phyloP scores from a whole-genome alignment of 257 asterid genomes.

The Lithospermum erythrorhizon region DNA sequence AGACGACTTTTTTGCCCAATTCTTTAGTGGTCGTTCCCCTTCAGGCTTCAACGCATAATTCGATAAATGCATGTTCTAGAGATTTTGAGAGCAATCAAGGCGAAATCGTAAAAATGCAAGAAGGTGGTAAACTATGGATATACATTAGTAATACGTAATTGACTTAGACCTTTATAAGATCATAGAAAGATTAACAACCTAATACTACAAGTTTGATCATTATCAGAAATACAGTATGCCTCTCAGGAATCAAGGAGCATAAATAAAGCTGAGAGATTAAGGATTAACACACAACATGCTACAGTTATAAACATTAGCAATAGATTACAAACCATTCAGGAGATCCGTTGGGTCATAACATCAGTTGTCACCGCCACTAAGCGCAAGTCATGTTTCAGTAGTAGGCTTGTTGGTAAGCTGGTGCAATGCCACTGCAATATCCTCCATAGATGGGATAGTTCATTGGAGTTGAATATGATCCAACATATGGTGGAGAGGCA shows the following conservation, averaged over 20 bases:
- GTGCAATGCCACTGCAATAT: conserved; percentile 62
- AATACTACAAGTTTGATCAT: conserved; percentile 58
- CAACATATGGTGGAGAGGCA: conserved; percentile 38
- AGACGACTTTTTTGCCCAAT: no score
- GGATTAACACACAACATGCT: conserved; percentile 87
- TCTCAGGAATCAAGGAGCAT: conserved; percentile 22
- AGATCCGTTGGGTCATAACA: conserved; percentile 53
- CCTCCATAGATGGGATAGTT: conserved; percentile 70
- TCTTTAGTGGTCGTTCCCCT: background rate
- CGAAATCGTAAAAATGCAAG: background rate
- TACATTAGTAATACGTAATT: background rate
- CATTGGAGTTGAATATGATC: conserved; percentile 63
- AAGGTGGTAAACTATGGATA: background rate
- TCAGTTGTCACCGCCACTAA: conserved; percentile 59
- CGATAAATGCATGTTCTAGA: background rate
- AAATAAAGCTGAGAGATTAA: conserved; percentile 53
- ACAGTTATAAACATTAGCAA: conserved; percentile 27
- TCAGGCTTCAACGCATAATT: background rate
- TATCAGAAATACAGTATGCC: conserved; percentile 82
- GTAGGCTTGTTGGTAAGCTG: conserved; percentile 93
- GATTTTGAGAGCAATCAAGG: background rate
- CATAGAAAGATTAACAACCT: conserved; percentile 31
- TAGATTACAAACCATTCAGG: conserved; percentile 85
- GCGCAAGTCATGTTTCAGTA: conserved; percentile 54
- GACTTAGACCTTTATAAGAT: background rate